These are phyloP conservation scores for Pisolithus thermaeus DNA, from an alignment of 1,284 basidiomycete species.

Conservation along the genomic window DNA sequence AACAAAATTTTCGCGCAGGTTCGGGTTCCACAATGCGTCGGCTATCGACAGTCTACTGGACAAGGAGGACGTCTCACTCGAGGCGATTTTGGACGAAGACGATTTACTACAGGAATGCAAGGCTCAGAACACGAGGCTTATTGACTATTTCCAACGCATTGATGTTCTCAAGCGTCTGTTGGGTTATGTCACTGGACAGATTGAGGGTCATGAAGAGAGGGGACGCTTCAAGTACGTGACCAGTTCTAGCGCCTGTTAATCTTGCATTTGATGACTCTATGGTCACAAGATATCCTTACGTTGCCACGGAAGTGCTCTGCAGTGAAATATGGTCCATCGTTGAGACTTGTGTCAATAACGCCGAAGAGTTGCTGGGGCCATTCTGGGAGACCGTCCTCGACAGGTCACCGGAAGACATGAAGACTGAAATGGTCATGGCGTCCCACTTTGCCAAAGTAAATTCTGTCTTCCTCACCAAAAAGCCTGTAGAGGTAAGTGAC, in stretches of 20 bases:
- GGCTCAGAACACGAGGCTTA: constrained; percentile 83
- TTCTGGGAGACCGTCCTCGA: constrained; percentile 95
- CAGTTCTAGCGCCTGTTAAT: neutral
- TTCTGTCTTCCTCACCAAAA: constrained; percentile 79
- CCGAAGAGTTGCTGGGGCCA: constrained; percentile 64
- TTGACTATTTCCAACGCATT: constrained; percentile 78
- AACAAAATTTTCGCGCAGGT: constrained; percentile 41
- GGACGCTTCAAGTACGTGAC: constrained; percentile 68
- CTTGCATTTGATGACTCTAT: constrained; percentile 4
- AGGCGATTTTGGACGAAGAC: constrained; percentile 91
- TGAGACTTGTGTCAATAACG: constrained; percentile 78
- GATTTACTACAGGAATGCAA: constrained; percentile 96
- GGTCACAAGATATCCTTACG: constrained; percentile 79
- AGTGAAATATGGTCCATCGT: constrained; percentile 94
- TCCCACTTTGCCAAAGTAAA: constrained; percentile 88
- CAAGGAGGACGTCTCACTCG: constrained; percentile 79
- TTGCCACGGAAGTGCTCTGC: constrained; percentile 94
- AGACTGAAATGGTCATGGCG: constrained; percentile 69
- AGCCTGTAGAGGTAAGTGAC: constrained; percentile 76
- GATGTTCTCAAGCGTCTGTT: constrained; percentile 77
- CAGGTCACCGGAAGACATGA: constrained; percentile 72
- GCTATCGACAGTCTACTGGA: constrained; percentile 78
- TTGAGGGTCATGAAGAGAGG: constrained; percentile 65
- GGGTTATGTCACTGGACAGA: constrained; percentile 81
- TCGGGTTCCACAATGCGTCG: constrained; percentile 80